phyloP scores from a whole-genome alignment of 2,329 filamentous ascomycete species.

The Venturia asperata region DNA sequence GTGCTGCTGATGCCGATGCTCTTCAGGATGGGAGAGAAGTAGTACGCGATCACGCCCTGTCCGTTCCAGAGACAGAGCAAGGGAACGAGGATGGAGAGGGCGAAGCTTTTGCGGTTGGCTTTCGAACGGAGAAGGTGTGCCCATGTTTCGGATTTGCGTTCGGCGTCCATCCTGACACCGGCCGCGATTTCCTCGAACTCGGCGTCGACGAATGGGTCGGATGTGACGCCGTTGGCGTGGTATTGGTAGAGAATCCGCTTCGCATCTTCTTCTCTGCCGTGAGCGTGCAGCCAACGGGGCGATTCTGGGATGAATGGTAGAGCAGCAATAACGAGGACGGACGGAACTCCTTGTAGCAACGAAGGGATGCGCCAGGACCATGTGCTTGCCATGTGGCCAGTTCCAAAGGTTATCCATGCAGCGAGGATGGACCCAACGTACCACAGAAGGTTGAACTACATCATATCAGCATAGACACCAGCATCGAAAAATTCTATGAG shows the following conservation, averaged over 20 bases:
- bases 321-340: constrained; percentile 39
- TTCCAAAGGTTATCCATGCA: constrained; percentile 43
- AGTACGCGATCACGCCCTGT: constrained; percentile 44
- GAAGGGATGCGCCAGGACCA: constrained; percentile 51
- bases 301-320: constrained; percentile 52
- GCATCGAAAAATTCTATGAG: not conserved
- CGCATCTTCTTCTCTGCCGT: constrained; percentile 49
- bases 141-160: constrained; percentile 44
- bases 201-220: constrained; percentile 56
- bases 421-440: constrained; percentile 45
- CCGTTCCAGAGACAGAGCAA: constrained; percentile 54
- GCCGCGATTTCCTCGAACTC: constrained; percentile 61
- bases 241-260: constrained; percentile 54
- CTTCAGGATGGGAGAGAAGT: constrained; percentile 31
- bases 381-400: constrained; percentile 32
- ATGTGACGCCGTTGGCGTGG: constrained; percentile 50
- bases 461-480: not conserved
- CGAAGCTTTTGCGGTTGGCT: constrained; percentile 48
- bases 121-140: constrained; percentile 29
- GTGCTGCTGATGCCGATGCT: constrained; percentile 31
- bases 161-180: constrained; percentile 53
- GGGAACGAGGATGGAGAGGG: constrained; percentile 48
- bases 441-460: constrained; percentile 47
- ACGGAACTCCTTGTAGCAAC: constrained; percentile 45
- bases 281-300: constrained; percentile 51